Evolutionary conservation across 164 flowering plant species (phyloP).

Genomic region (Buxus sempervirens): DNA sequence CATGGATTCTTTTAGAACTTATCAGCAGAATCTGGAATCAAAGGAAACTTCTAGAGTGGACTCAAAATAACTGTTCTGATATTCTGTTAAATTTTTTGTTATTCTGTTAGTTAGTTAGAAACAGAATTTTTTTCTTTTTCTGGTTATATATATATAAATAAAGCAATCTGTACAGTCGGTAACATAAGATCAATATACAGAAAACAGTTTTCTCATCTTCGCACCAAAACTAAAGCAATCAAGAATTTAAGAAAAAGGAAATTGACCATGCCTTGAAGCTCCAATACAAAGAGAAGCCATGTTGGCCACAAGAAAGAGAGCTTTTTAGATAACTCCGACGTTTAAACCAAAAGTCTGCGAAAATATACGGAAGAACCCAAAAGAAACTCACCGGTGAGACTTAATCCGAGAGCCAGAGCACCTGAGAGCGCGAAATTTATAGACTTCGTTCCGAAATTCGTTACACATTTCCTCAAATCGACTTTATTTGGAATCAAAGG

Average conservation of each 20-base stretch:
- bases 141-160: no score
- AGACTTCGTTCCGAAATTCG: conserved; percentile 42
- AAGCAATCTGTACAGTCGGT: no score
- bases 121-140: no score
- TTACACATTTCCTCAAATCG: conserved; percentile 32
- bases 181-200: no score
- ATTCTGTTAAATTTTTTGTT: no score
- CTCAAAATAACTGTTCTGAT: no score
- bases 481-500: conserved; percentile 12
- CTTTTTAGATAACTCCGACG: background rate
- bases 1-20: no score
- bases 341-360: background rate
- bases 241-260: background rate
- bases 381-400: conserved; percentile 42
- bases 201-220: no score
- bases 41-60: no score
- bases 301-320: background rate
- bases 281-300: background rate
- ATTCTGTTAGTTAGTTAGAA: no score
- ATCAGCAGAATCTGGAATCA: no score
- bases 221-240: background rate
- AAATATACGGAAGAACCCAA: background rate
- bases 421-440: conserved; percentile 54
- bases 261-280: background rate
- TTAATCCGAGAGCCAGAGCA: conserved; percentile 57